phyloP scores from a whole-genome alignment of 176 grass and related monocot species.

The maize (Zea mays) region DNA sequence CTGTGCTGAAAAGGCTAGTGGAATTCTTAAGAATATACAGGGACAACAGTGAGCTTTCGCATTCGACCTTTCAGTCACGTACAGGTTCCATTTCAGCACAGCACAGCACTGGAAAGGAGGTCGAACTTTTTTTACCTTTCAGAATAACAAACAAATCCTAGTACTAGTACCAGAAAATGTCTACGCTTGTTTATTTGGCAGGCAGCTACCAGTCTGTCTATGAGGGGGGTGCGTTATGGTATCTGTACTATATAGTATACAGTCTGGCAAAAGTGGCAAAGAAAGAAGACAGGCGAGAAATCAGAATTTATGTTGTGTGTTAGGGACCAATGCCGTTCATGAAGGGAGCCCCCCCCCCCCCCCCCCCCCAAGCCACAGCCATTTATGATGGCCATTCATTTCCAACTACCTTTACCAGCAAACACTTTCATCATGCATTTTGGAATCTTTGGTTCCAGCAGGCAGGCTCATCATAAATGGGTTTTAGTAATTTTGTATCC shows the following conservation, averaged over 20 bases:
- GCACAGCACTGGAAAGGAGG: neutral
- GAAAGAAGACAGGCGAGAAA: neutral
- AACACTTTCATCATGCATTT: conserved; percentile 49
- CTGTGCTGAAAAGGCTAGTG: conserved; percentile 1
- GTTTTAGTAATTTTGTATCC: neutral
- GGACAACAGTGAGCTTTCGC: neutral
- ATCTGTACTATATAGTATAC: conserved; percentile 6
- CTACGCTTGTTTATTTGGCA: conserved; percentile 9
- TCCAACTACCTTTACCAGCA: conserved; percentile 49
- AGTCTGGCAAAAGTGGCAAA: conserved; percentile 42
- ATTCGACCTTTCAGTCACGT: neutral
- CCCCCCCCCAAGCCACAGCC: neutral
- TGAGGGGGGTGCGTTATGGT: conserved; percentile 16
- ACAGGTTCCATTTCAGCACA: conserved; percentile 12
- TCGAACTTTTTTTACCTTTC: neutral
- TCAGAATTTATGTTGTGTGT: conserved; percentile 39
- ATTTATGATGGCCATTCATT: conserved; percentile 55
- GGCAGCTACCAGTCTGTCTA: neutral
- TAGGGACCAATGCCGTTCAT: conserved; percentile 49
- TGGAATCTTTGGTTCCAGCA: conserved; percentile 37
- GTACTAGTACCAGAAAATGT: neutral
- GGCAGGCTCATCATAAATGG: conserved; percentile 4
- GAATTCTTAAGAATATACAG: conserved; percentile 17
- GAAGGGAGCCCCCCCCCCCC: neutral
- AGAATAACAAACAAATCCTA: conserved; percentile 6